A percentile compares a stretch with the other conserved stretches of the same genome.
These are phyloP conservation scores for Podospora conica DNA, from an alignment of 495 filamentous ascomycete genomes.

Conservation along the genomic window DNA sequence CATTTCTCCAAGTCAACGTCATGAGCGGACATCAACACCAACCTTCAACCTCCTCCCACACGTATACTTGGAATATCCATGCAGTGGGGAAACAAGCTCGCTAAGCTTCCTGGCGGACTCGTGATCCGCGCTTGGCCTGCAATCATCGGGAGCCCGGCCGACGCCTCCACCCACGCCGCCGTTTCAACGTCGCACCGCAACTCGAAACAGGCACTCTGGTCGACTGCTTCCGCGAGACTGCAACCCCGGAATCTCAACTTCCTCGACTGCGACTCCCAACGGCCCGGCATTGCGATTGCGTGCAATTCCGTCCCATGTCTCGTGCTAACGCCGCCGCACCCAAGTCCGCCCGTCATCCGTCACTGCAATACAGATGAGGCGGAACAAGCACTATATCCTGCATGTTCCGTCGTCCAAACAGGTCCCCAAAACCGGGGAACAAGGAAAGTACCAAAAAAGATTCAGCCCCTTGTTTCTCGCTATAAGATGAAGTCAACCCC, in stretches of 20 bases:
- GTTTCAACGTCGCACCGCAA: constrained; percentile 1
- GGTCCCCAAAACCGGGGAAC: background rate
- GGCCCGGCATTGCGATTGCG: constrained; percentile 23
- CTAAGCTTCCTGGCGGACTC: background rate
- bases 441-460: background rate
- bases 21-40: background rate
- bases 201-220: constrained; percentile 15
- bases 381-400: background rate
- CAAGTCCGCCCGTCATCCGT: background rate
- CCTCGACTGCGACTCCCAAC: constrained; percentile 11
- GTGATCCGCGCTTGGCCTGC: background rate
- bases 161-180: constrained; percentile 4
- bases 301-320: background rate
- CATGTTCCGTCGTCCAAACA: background rate
- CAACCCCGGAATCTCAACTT: constrained; percentile 13
- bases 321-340: background rate
- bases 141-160: constrained; percentile 8
- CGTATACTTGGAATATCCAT: background rate
- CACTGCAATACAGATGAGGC: background rate
- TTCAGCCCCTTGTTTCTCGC: background rate
- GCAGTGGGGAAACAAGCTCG: constrained; percentile 1
- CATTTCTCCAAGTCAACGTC: background rate
- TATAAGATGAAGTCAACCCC: background rate
- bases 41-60: background rate
- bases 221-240: constrained; percentile 24